Evolutionary conservation across 2,329 filamentous ascomycete genomes (phyloP), one percentile per base, ranked within the genome.

Genomic region (Calonectria pteridis): DNA sequence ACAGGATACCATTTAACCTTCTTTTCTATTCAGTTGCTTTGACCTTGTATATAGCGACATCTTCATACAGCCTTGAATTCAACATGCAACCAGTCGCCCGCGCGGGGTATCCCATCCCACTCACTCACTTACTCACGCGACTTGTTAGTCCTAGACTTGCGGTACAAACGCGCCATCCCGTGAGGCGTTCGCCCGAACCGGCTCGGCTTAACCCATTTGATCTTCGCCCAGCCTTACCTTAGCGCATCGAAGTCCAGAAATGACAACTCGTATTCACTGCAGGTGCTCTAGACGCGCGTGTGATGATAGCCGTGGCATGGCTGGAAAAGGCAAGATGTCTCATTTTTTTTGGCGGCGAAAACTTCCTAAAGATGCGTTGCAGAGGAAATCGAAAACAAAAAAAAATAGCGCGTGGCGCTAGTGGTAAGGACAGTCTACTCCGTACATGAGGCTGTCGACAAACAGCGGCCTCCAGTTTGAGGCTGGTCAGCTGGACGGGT

Each of bases 231-330:
- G 16, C 23, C 33, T 28, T 40, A 40, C 55, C 55, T 62, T 62
- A 62, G 55, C 33, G 55, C 55, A 62, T 62, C 55, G 55, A 23
- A 20, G 6, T 26, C 33, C 55, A 62, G 33, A 62, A 62, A 62
- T 40, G 55, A 62, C 55, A 40, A 62, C 55, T 62, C 55, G 55
- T 62, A 62, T 62, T 62, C n/a, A 40, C 55, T 62, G 55, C 55
- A 62, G 55, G 55, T 62, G 43, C 55, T 62, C 33, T 28, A 62
- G 55, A 37, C 55, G 55, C 55, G 55, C 55, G 55, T 35, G 43
- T 62, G 35, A 40, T 6, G n/a, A 37, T 23, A 23, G 35, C 33
- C 55, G 33, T 40, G 37, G 33, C 35, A 62, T 18, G 37, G 14
- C n/a, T 23, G 10, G 7, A 62, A 37, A 26, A 20, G 55, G 37